These are phyloP conservation scores for Clitopilus hobsonii DNA, from an alignment of 768 basidiomycete genomes.

Conservation along the genomic window DNA sequence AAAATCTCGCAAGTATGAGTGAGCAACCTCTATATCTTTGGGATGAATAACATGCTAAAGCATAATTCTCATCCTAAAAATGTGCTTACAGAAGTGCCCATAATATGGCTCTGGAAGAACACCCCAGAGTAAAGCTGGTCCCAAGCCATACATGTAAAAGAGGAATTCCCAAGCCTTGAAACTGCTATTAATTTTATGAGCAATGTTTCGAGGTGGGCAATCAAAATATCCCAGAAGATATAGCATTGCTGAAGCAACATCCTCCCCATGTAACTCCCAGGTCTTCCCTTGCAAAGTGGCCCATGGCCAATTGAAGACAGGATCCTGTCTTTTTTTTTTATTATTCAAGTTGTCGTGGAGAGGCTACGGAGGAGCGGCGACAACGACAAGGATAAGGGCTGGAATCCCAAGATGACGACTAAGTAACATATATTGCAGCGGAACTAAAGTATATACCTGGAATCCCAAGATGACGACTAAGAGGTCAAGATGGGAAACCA, in stretches of 20 bases:
- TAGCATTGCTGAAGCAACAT: slow-evolving; percentile 4
- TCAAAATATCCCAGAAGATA: slow-evolving; percentile 18
- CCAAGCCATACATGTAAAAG: slow-evolving; percentile 20
- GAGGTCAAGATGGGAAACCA: no score
- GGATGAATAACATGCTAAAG: slow-evolving; percentile 14
- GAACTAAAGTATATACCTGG: no score
- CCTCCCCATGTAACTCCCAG: slow-evolving; percentile 10
- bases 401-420: no score
- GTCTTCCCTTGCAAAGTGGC: background rate
- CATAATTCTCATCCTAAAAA: slow-evolving; percentile 16
- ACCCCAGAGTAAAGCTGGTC: slow-evolving; percentile 12
- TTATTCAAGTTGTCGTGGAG: no score
- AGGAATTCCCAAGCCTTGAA: slow-evolving; percentile 26
- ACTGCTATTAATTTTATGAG: slow-evolving; percentile 23
- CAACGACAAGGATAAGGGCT: no score
- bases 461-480: no score
- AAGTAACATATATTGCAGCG: no score
- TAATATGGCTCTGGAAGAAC: slow-evolving; percentile 8
- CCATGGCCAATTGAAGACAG: background rate
- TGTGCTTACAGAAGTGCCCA: slow-evolving; percentile 23
- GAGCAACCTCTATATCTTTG: slow-evolving; percentile 12
- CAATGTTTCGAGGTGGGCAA: slow-evolving; percentile 23
- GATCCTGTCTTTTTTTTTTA: no score
- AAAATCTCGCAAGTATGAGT: slow-evolving; percentile 20
- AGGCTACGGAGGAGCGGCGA: no score